Evolutionary conservation across 129 eudicot genomes (phyloP).

Genomic region (Chrysanthemum makinoi): DNA sequence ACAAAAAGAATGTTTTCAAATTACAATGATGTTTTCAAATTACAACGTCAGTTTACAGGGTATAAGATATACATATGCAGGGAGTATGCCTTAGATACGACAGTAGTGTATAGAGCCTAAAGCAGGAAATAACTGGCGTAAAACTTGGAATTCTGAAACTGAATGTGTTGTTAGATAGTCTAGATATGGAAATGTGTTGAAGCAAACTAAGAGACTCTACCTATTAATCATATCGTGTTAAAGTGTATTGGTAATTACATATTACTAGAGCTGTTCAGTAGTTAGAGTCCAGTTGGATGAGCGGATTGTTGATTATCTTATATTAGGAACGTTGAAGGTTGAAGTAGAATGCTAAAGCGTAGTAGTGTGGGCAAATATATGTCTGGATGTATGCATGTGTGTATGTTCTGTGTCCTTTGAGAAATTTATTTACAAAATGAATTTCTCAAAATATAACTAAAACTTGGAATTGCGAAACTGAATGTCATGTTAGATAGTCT

Average conservation of each 20-base stretch:
- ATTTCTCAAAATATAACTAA: not conserved
- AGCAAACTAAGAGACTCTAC: too few relatives aligned
- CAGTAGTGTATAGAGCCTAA: too few relatives aligned
- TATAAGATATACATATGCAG: too few relatives aligned
- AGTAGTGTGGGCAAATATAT: not conserved
- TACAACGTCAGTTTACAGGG: too few relatives aligned
- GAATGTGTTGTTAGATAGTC: too few relatives aligned
- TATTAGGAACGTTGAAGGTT: slow-evolving; percentile 9
- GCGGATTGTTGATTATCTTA: slow-evolving; percentile 11
- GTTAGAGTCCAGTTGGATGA: slow-evolving; percentile 11
- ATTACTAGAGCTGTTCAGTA: not conserved
- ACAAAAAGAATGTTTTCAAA: not conserved
- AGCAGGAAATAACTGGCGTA: too few relatives aligned
- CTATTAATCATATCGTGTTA: not conserved
- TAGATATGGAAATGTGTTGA: too few relatives aligned
- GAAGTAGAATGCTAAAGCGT: not conserved
- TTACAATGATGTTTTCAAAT: not conserved
- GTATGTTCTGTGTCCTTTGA: not conserved
- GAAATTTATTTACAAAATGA: too few relatives aligned
- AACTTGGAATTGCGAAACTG: not conserved
- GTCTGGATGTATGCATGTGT: not conserved
- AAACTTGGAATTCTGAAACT: too few relatives aligned
- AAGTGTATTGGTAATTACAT: not conserved
- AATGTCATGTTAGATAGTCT: too few relatives aligned
- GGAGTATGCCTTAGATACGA: too few relatives aligned